Conservation (phyloP, 2,329 filamentous ascomycete genomes). For the Fusarium solani-melongenae region DNA sequence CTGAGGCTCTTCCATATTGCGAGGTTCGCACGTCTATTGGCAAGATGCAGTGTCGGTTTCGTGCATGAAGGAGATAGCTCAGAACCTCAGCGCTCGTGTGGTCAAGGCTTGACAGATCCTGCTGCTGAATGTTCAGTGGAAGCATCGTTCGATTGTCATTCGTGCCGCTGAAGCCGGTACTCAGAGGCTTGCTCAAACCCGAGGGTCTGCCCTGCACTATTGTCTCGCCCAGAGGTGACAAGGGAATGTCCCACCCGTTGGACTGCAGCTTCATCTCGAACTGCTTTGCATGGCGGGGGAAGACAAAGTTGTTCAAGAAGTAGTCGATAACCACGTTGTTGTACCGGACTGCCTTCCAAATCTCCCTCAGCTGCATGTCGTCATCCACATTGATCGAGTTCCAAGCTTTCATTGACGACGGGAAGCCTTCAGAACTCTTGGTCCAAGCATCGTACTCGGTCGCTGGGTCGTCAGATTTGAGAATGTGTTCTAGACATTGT, state of each 20-base stretch:
- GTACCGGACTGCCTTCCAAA: slow-evolving; percentile 64
- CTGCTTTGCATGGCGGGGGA: slow-evolving; percentile 72
- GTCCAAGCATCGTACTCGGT: slow-evolving; percentile 67
- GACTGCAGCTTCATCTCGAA: slow-evolving; percentile 73
- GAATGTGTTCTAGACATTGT: slow-evolving; percentile 61
- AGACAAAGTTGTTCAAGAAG: slow-evolving; percentile 73
- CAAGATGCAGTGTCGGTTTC: slow-evolving; percentile 60
- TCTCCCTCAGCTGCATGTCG: slow-evolving; percentile 58
- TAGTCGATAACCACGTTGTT: slow-evolving; percentile 66
- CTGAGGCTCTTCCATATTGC: slow-evolving; percentile 53
- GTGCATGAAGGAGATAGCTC: slow-evolving; percentile 64
- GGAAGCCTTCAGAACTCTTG: slow-evolving; percentile 55
- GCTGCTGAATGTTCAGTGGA: slow-evolving; percentile 70
- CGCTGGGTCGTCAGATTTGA: slow-evolving; percentile 66
- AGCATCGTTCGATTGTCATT: slow-evolving; percentile 73
- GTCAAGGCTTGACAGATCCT: slow-evolving; percentile 65
- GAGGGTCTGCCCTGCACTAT: background rate
- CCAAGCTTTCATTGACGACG: slow-evolving; percentile 63
- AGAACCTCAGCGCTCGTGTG: slow-evolving; percentile 75
- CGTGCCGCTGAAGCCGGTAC: slow-evolving; percentile 79
- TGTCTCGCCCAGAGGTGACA: slow-evolving; percentile 47
- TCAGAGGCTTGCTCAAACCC: slow-evolving; percentile 47
- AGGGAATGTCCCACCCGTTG: slow-evolving; percentile 75
- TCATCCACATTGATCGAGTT: slow-evolving; percentile 72
- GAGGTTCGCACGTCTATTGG: slow-evolving; percentile 49